Evolutionary conservation across 306 rosid genomes (phyloP).

Genomic region (Trichosanthes truncata): DNA sequence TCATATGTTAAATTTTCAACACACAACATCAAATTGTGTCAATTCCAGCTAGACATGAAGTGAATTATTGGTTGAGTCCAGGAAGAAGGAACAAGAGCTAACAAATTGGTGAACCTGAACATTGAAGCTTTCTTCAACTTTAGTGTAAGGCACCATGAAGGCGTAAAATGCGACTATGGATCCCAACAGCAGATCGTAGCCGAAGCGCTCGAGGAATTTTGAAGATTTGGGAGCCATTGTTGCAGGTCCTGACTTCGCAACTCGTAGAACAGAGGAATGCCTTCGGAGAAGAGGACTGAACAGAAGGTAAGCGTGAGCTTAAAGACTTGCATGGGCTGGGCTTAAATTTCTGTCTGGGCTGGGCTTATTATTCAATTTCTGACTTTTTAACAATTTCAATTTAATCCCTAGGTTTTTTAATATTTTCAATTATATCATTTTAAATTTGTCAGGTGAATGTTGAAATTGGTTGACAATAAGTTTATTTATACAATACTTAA

Average conservation of each 20-base stretch:
- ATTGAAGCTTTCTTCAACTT: constrained; percentile 95
- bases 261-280: not conserved
- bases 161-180: constrained; percentile 55
- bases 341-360: not conserved
- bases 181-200: constrained; percentile 63
- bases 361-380: not conserved
- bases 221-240: constrained; percentile 52
- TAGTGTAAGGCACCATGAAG: constrained; percentile 64
- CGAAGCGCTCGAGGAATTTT: constrained; percentile 33
- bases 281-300: not conserved
- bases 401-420: too few relatives aligned
- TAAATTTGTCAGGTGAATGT: too few relatives aligned
- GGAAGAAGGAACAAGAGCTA: not conserved
- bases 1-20: not conserved
- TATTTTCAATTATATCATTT: too few relatives aligned
- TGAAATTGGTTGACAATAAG: too few relatives aligned
- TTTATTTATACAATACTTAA: too few relatives aligned
- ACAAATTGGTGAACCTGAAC: constrained; percentile 45
- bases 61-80: not conserved
- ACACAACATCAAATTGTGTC: not conserved
- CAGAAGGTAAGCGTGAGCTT: not conserved
- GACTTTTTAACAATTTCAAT: too few relatives aligned
- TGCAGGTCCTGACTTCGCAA: not conserved
- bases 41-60: not conserved
- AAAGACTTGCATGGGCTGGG: not conserved